Evolutionary conservation across 2,329 filamentous ascomycete species (phyloP), one percentile per base, ranked within the genome.

Genomic region (Aschersonia sp.): DNA sequence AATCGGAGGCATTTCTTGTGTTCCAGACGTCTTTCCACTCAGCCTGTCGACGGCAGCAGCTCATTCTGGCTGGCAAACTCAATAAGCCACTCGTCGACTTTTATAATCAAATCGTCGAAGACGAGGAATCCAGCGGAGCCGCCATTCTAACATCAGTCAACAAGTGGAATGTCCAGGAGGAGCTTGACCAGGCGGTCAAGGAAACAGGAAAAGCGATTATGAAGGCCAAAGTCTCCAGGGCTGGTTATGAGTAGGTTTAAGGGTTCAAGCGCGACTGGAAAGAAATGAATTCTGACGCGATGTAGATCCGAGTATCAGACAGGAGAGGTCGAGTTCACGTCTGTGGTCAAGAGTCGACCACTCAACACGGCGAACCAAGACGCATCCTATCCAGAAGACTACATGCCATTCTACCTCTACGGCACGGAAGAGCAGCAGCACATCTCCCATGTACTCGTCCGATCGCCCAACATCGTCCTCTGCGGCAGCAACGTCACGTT

Each of bases 381-480:
- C 6, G 54, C 57, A 46, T 54, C 52, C 14, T 49, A 69, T 22
- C 69, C 68, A 0, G 10, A 48, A 0, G 52, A 55, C 0, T 62
- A 57, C 51, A 68, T 67, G 62, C 68, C 68, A 0, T 70, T 70
- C 47, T 71, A 69, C 33, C 58, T 70, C n/a, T 71, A 70, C 49
- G 66, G 68, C 6, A 58, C 47, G 54, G 53, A 54, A 2, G 42
- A 56, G 0, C 60, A 68, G 41, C 47, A 53, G 1, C 62, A 70
- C 47, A 68, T 71, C 37, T 61, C 67, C n/a, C 69, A 72, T 50
- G 58, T 68, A 42, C 63, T 71, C 29, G 57, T 63, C n/a, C 55
- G 58, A 2, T 57, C 65, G 0, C 68, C 68, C n/a, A 71, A 70
- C 52, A 64, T 61, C 8, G 56, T 59, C 4, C 56, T 66, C 1